Evolutionary conservation across 2,329 filamentous ascomycete genomes (phyloP), one percentile per base, ranked within the genome.

Genomic region (Ascochyta lentis): DNA sequence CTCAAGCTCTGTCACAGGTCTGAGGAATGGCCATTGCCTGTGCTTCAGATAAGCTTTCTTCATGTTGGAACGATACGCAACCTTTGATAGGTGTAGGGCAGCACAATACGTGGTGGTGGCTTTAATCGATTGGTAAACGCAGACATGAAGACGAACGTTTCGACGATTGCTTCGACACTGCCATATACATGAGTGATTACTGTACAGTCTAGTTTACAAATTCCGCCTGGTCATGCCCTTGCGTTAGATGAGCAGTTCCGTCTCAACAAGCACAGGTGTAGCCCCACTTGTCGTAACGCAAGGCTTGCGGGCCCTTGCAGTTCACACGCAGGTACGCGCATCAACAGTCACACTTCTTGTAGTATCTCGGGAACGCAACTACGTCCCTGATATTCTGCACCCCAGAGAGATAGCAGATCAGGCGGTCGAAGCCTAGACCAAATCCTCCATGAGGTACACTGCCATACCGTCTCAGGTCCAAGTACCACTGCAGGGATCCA

Each of bases 391-490:
- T 86, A 66, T 91, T 96, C 61, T 86, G 84, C 35, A 94, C 86
- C 9, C 92, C 92, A 29, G 89, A 86, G 51, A 97, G 81, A 77
- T 96, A 96, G 70, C 89, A 88, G 65, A 96, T 77, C 60, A 96
- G 83, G 51, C 93, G 86, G 80, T 97, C 93, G 71, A 96, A 96
- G 8, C 93, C 93, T 53, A 97, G 76, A 3, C 93, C 93, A 72
- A 96, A 97, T 1, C 93, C 93, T 38, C 93, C 93, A 68, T 96
- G 93, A 33, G 92, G 92, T 52, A 92, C 91, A 64, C 89, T 93
- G n/a, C 93, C 93, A 85, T 92, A 97, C 63, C 89, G 87, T 58
- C 93, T 87, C 58, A 97, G 82, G 74, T 97, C 92, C 23, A 91
- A 80, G 72, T 96, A 97, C 93, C 93, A 97, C 64, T 89, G 85